Conservation (phyloP, 768 basidiomycete genomes). For the Leucosporidium scottii region DNA sequence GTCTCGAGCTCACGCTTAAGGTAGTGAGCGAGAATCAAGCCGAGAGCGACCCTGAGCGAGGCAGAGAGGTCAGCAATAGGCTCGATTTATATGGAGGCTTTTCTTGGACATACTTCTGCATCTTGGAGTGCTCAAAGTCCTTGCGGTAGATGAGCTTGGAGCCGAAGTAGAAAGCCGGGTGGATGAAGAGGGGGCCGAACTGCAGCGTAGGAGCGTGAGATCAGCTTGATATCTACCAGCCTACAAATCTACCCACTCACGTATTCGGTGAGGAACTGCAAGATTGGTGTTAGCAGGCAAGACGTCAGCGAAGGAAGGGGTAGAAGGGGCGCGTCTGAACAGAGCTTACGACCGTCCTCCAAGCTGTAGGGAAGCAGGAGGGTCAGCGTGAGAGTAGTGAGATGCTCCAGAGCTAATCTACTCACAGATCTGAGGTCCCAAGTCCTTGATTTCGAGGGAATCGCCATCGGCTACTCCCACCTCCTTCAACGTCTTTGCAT, state of each 20-base stretch:
- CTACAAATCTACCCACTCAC: constrained; percentile 49
- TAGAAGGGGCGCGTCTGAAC: neutral
- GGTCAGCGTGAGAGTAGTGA: neutral
- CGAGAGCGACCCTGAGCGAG: constrained; percentile 55
- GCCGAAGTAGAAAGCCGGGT: constrained; percentile 68
- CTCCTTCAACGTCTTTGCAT: constrained; percentile 56
- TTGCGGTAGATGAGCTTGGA: constrained; percentile 63
- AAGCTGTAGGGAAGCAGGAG: constrained; percentile 40
- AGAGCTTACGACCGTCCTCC: constrained; percentile 58
- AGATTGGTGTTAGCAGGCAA: no score
- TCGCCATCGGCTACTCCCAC: constrained; percentile 56
- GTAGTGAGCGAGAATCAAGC: constrained; percentile 74
- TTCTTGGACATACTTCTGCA: constrained; percentile 59
- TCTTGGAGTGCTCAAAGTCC: constrained; percentile 61
- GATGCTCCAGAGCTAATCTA: neutral
- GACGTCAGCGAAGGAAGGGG: no score
- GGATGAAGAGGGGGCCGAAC: constrained; percentile 81
- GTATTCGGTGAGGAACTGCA: constrained; percentile 77
- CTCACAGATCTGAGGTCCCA: constrained; percentile 71
- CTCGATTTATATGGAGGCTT: no score
- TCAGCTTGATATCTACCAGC: neutral
- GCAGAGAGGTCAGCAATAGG: constrained; percentile 22
- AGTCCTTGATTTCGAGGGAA: constrained; percentile 74
- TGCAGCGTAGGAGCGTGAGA: constrained; percentile 39
- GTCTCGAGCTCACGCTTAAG: constrained; percentile 78